Evolutionary conservation across 164 flowering plant species (phyloP).

Genomic region (Nymphaea colorata): DNA sequence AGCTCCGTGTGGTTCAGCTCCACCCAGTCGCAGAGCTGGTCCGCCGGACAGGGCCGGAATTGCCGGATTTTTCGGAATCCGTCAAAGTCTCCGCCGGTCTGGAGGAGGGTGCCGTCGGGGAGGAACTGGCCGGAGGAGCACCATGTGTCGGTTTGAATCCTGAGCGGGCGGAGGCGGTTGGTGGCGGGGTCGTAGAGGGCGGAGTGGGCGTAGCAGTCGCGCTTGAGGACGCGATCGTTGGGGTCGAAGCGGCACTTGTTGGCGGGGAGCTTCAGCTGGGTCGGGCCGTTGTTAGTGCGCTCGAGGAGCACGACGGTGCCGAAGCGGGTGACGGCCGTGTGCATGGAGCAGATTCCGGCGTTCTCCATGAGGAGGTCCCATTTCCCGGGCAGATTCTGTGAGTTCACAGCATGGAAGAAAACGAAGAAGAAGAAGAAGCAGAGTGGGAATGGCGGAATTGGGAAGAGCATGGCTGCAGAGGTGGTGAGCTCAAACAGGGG

Average conservation of each 20-base stretch:
- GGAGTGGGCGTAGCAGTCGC: slow-evolving; percentile 83
- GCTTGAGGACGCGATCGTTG: slow-evolving; percentile 17
- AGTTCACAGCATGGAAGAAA: slow-evolving; percentile 1
- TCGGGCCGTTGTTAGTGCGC: slow-evolving; percentile 81
- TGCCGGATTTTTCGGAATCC: slow-evolving; percentile 47
- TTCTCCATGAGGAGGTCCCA: slow-evolving; percentile 63
- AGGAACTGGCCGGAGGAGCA: slow-evolving; percentile 93
- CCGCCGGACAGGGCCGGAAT: slow-evolving; percentile 28
- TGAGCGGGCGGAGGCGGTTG: slow-evolving; percentile 56
- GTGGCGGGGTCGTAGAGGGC: slow-evolving; percentile 42
- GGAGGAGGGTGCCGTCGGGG: slow-evolving; percentile 76
- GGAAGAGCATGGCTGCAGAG: not conserved
- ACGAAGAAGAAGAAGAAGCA: not conserved
- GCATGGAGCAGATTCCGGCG: slow-evolving; percentile 92
- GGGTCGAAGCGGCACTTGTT: slow-evolving; percentile 49
- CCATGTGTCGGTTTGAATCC: slow-evolving; percentile 86
- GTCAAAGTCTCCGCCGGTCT: slow-evolving; percentile 75
- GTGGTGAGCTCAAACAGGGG: not conserved
- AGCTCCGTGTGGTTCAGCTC: slow-evolving; percentile 20
- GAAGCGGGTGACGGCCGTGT: slow-evolving; percentile 74
- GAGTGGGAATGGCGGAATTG: not conserved
- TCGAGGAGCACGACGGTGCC: slow-evolving; percentile 85
- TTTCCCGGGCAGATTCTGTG: slow-evolving; percentile 48
- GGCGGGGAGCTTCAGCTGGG: slow-evolving; percentile 32
- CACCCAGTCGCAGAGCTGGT: slow-evolving; percentile 32